Evolutionary conservation across 1,139 yeast species (phyloP), one percentile per base, ranked within the genome.

Genomic region (Yueomyces sp.): DNA sequence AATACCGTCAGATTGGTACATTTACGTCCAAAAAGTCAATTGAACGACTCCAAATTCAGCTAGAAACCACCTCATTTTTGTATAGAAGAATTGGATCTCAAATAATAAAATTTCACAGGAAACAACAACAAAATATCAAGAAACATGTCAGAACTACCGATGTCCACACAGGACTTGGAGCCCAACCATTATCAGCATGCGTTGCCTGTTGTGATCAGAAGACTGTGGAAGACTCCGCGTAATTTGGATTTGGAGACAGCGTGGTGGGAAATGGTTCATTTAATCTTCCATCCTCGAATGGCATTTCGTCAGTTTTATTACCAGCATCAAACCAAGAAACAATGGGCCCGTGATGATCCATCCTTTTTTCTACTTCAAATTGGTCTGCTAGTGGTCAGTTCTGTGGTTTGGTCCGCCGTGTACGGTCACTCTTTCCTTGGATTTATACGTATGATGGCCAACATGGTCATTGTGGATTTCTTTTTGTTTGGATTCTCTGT

Each of bases 221-320:
- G 83, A 42, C 59, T 85, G 39, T 68, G 82, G 53, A 77, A 80
- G 51, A 93, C 95, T 3, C 82, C 80, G 8, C 49, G 45, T 39
- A 81, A 95, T 0, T 68, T 87, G 42, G 96, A 87, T 64, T 84
- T 86, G 55, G 96, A 87, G 60, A 83, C 95, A 1, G 95, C 96
- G 19, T 72, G 79, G 48, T 87, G 96, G 95, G 96, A 87, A 59
- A 80, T 86, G 61, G 68, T 82, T 51, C 75, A 85, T 54, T 65
- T 87, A 44, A 69, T 87, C 27, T 66, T 78, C 36, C 75, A 81
- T 39, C 96, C 96, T 2, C 75, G 80, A 51, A 79, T 84, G 49
- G 93, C 87, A 58, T 86, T 83, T 66, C 72, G 84, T 50, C 76
- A 91, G 27, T 74, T 85, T 47, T 85, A 84, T 58, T 85, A 83